Base-by-base conservation (phyloP, 2,329 filamentous ascomycete genomes). In the Fusarium zealandicum region DNA sequence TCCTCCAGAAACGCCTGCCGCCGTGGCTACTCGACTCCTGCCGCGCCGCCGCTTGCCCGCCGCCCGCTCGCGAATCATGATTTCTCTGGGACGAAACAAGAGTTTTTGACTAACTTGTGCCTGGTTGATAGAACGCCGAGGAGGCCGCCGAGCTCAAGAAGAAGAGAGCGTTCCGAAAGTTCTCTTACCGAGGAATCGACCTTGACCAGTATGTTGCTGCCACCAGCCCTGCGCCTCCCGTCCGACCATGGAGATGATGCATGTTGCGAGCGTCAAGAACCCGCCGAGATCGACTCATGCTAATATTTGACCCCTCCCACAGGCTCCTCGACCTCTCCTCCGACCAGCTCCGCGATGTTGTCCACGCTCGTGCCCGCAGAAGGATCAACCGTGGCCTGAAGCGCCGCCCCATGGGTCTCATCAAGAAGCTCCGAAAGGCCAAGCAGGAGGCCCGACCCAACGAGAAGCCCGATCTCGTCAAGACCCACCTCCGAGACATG, bases 361-460 rank as follows among this genome's bases (percentile, higher is more conserved):
- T 99, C 76, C 95, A 99, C 86, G 95, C 95, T 76, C 95, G 95
- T 79, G 95, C 95, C 78, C 93, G 95, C 78, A 89, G 95, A 81
- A 88, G 96, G 79, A 98, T 99, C 90, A 98, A 98, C 90, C 93
- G 95, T 72, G 95, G 95, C 75, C 90, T 99, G 75, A 99, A 98
- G 90, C 93, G 95, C 85, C 96, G 96, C 87, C 95, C 95, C 75
- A 98, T 99, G 95, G 95, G 95, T 74, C 86, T 99, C 76, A 98
- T 99, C 89, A 98, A 98, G 92, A 99, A 99, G 89, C 92, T 99
- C 75, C 93, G 95, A 80, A 98, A 97, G 87, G 90, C 95, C 72
- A 97, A 97, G 90, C 92, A 96, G 82, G 92, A 96, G 84, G 93
- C 93, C 73, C 92, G 91, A 85, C 95, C 95, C 78, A 99, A 99